A percentile compares a stretch with the other conserved stretches of the same genome.
phyloP scores from a whole-genome alignment of 768 basidiomycete species.

The Mrakia frigida region DNA sequence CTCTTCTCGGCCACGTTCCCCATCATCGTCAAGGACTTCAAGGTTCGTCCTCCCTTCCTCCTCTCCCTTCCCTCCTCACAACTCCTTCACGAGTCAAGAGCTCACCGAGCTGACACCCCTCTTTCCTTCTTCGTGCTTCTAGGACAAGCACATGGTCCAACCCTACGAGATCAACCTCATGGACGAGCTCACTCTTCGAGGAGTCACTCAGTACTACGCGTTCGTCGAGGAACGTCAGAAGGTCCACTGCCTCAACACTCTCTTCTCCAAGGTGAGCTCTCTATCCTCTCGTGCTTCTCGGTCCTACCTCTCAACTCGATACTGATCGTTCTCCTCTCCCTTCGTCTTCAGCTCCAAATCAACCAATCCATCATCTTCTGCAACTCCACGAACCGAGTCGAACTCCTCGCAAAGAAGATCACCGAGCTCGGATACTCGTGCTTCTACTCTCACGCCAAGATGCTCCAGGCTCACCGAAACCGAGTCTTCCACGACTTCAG shows the following conservation, averaged over 20 bases:
- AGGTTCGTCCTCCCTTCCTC: constrained; percentile 52
- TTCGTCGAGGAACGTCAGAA: constrained; percentile 99
- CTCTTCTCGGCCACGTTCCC: constrained; percentile 99
- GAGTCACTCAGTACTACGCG: constrained; percentile 99
- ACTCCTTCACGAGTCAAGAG: neutral
- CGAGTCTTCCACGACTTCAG: constrained; percentile 99
- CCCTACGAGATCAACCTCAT: constrained; percentile 99
- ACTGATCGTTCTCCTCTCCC: neutral
- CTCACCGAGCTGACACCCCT: neutral
- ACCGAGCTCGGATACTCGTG: constrained; percentile 99
- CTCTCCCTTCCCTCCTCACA: neutral
- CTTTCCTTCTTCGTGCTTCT: constrained; percentile 22
- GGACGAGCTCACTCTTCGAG: constrained; percentile 97
- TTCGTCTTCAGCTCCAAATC: constrained; percentile 79
- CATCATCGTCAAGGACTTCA: constrained; percentile 98
- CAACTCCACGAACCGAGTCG: constrained; percentile 99
- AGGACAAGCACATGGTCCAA: constrained; percentile 94
- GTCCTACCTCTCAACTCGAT: neutral
- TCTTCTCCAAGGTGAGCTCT: constrained; percentile 82
- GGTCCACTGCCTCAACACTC: constrained; percentile 97
- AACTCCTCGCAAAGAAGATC: constrained; percentile 97
- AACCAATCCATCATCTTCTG: constrained; percentile 99
- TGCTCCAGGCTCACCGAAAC: constrained; percentile 97
- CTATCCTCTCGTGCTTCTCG: neutral
- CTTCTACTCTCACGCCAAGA: constrained; percentile 99